Percentiles rank a stretch among this genome's conserved stretches.
These are phyloP conservation scores for Coniochaeta ligniaria DNA, from an alignment of 2,329 filamentous ascomycete species.

Conservation along the genomic window DNA sequence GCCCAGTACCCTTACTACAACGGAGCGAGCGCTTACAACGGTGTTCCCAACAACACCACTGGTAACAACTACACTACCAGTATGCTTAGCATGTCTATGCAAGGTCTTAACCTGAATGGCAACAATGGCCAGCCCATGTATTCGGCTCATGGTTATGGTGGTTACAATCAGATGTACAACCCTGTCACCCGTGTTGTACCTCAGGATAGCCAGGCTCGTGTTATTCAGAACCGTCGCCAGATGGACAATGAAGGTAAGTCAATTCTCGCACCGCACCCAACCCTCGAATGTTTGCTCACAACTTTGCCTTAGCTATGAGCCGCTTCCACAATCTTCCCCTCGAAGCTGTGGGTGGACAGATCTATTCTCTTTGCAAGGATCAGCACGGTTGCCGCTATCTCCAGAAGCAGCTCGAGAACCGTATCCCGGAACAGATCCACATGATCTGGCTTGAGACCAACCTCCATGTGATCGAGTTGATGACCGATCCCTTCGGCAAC, in stretches of 20 bases:
- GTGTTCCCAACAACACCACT: constrained; percentile 34
- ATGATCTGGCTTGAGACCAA: constrained; percentile 94
- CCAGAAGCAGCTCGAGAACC: constrained; percentile 94
- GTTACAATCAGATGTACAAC: constrained; percentile 44
- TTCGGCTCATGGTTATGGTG: constrained; percentile 48
- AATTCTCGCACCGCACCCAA: constrained; percentile 2
- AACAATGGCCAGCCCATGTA: constrained; percentile 35
- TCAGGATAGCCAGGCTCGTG: constrained; percentile 68
- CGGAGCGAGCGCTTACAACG: constrained; percentile 20
- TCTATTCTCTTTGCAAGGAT: constrained; percentile 91
- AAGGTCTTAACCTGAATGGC: constrained; percentile 52
- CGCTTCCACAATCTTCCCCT: constrained; percentile 79
- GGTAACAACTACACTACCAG: constrained; percentile 36
- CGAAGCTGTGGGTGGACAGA: constrained; percentile 72
- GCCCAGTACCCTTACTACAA: constrained; percentile 16
- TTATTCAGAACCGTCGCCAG: constrained; percentile 68
- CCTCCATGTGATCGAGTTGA: constrained; percentile 89
- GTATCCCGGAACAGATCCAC: constrained; percentile 73
- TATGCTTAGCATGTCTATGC: constrained; percentile 62
- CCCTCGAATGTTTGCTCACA: constrained; percentile 18
- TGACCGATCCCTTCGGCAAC: constrained; percentile 99
- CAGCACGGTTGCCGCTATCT: constrained; percentile 96
- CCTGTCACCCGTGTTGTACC: constrained; percentile 30
- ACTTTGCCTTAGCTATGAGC: constrained; percentile 48
- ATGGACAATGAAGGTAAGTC: constrained; percentile 62